Evolutionary conservation across 768 basidiomycete species (phyloP).

Genomic region (Tylopilus sp.): DNA sequence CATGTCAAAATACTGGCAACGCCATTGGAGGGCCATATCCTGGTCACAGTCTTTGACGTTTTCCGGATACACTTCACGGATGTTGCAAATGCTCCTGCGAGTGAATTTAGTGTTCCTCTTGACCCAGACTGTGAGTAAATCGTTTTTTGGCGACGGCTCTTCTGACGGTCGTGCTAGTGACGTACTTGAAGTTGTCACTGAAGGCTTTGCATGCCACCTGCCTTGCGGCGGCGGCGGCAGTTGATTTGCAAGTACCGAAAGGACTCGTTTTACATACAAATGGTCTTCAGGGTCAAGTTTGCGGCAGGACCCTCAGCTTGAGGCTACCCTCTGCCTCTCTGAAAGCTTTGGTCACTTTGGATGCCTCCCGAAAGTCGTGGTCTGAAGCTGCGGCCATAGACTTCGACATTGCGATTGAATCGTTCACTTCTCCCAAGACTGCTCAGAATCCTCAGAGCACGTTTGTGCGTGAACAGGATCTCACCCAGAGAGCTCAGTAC

Average conservation of each 20-base stretch:
- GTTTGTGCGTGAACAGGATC: slow-evolving; percentile 73
- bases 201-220: slow-evolving; percentile 54
- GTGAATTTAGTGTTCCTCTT: slow-evolving; percentile 53
- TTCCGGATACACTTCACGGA: slow-evolving; percentile 76
- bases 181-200: slow-evolving; percentile 72
- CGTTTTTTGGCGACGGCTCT: not conserved
- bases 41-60: slow-evolving; percentile 51
- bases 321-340: slow-evolving; percentile 48
- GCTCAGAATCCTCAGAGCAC: slow-evolving; percentile 52
- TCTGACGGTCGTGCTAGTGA: slow-evolving; percentile 49
- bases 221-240: slow-evolving; percentile 48
- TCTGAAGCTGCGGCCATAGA: slow-evolving; percentile 56
- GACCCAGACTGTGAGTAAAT: slow-evolving; percentile 73
- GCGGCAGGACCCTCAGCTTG: slow-evolving; percentile 62
- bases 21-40: slow-evolving; percentile 46
- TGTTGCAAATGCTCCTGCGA: slow-evolving; percentile 74
- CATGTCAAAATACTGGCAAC: slow-evolving; percentile 53
- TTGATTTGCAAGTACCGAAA: slow-evolving; percentile 50
- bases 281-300: slow-evolving; percentile 65
- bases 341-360: slow-evolving; percentile 48
- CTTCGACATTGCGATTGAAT: slow-evolving; percentile 59
- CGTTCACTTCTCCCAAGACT: slow-evolving; percentile 61
- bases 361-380: slow-evolving; percentile 49
- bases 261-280: slow-evolving; percentile 72
- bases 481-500: slow-evolving; percentile 57